Base-by-base conservation (phyloP, 2,329 filamentous ascomycete genomes). In the Cordyceps fumosorosea region DNA sequence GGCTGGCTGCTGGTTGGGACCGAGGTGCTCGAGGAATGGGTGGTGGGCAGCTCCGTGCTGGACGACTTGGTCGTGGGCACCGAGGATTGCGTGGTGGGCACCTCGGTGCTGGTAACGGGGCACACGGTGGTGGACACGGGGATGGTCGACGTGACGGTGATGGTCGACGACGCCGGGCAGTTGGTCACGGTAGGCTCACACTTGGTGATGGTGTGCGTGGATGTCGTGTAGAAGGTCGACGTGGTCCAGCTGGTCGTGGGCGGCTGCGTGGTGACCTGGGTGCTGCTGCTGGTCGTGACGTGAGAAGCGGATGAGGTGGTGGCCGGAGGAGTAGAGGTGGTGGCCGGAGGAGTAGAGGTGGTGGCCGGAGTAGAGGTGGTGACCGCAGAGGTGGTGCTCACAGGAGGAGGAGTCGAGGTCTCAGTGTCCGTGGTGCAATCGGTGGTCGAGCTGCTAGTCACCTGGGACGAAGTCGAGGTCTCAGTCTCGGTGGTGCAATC, bases 121-220 rank as follows among this genome's bases (percentile, higher is more conserved):
- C 77, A 78, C 60, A 78, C 69, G 5, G 77, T 79, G 50, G 76
- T 79, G 44, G 73, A 76, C 54, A 72, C 59, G 24, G 72, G 66
- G 32, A 69, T 64, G n/a, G 73, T 73, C 65, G 71, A 66, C 8
- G 70, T 74, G 56, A 66, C 57, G 55, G 55, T 58, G 1, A 69
- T 69, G 60, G 69, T 69, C 44, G 68, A 66, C 37, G 65, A 63
- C 22, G 65, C 64, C 54, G 72, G 73, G 67, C 73, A 74, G 62
- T 69, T 62, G 16, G 69, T 69, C 59, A 73, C 70, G 26, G 67
- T 66, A 1, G 71, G 65, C 20, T 71, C 67, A 65, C 72, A 74
- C 52, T 61, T 29, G 29, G 62, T 64, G 44, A 64, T 56, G 37
- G 62, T 64, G 60, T 69, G 63, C 18, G 63, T 65, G 24, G 63